Evolutionary conservation across 176 grass and related monocot species (phyloP), one percentile per base, ranked within the genome.

Genomic region (Eleusine indica): DNA sequence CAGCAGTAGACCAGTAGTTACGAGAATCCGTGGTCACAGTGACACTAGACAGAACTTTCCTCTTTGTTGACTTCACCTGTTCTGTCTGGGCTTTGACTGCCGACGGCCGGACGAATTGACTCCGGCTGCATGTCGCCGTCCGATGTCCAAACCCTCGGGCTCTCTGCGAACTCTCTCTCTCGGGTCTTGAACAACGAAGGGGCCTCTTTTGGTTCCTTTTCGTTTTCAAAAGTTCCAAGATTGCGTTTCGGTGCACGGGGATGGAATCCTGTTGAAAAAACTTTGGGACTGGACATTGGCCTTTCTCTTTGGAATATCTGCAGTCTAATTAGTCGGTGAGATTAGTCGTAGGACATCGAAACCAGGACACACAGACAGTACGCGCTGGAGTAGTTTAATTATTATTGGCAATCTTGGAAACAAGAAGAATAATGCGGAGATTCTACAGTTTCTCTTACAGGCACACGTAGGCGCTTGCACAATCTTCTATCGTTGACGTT

Each of bases 31-130:
- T 73, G 56, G 70, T n/a, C 46, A 58, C 39, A 67, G 37, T 17
- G 32, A 35, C 32, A 58, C 13, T 9, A 9, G 28, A 52, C 4
- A 21, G 16, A 70, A 37, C 12, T 75, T 38, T 81, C 25, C 35
- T 53, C 53, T 84, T 80, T 88, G 82, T 74, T 84, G 87, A 80
- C 87, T 70, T 80, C 10, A 30, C 25, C 53, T 21, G 17, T 4
- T 18, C 17, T 4, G 19, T 22, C 11, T 22, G 18, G 19, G 56
- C 14, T 29, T n/a, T 39, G 54, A 38, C 48, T 39, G 56, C 17
- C 80, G 66, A 47, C 76, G 49, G 18, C 32, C 32, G 32, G 43
- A 13, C 21, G 19, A 9, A 84, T 75, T 89, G 87, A 76, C 87
- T 77, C 68, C 4, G 71, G 63, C 44, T 0, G 35, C 3, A 15